A percentile compares a stretch with the other conserved stretches of the same genome.
Evolutionary conservation across 1,139 yeast species (phyloP).

Genomic region (Scheffersomyces illinoinensis): DNA sequence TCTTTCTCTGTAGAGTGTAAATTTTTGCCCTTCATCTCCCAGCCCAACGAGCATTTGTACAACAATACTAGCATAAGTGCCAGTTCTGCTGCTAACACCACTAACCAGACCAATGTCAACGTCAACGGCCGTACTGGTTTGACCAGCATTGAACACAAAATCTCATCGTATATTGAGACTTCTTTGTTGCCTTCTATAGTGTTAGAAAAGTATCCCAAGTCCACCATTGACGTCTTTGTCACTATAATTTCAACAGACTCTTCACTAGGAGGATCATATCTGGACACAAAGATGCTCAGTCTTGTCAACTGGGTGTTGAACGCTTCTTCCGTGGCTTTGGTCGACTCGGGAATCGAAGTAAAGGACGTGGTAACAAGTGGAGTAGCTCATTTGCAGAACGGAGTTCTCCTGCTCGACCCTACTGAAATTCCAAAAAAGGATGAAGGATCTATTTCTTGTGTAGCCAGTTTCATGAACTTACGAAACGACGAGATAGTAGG

Average conservation of each 20-base stretch:
- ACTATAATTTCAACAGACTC: constrained; percentile 55
- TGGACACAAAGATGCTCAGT: constrained; percentile 37
- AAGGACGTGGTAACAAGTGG: constrained; percentile 79
- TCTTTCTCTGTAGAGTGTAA: constrained; percentile 68
- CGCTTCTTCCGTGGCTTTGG: constrained; percentile 70
- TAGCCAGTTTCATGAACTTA: constrained; percentile 56
- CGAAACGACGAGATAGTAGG: constrained; percentile 56
- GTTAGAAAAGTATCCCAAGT: constrained; percentile 80
- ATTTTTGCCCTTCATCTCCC: constrained; percentile 51
- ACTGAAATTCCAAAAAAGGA: constrained; percentile 10
- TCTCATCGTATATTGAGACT: constrained; percentile 58
- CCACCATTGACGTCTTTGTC: constrained; percentile 80
- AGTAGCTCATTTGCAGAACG: constrained; percentile 31
- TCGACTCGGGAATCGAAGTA: constrained; percentile 81
- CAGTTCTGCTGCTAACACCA: constrained; percentile 2
- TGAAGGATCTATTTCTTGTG: constrained; percentile 31
- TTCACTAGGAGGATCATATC: constrained; percentile 16
- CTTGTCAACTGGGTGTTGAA: constrained; percentile 50
- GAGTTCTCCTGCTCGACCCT: constrained; percentile 21
- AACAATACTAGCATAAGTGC: constrained; percentile 15
- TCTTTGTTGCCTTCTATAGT: constrained; percentile 62
- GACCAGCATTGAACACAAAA: constrained; percentile 50
- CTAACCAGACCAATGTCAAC: constrained; percentile 19
- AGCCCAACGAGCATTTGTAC: constrained; percentile 34
- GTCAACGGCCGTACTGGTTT: constrained; percentile 39